These are phyloP conservation scores for Ophiocytium majus DNA, from an alignment of 352 stramenopile species.

Conservation along the genomic window DNA sequence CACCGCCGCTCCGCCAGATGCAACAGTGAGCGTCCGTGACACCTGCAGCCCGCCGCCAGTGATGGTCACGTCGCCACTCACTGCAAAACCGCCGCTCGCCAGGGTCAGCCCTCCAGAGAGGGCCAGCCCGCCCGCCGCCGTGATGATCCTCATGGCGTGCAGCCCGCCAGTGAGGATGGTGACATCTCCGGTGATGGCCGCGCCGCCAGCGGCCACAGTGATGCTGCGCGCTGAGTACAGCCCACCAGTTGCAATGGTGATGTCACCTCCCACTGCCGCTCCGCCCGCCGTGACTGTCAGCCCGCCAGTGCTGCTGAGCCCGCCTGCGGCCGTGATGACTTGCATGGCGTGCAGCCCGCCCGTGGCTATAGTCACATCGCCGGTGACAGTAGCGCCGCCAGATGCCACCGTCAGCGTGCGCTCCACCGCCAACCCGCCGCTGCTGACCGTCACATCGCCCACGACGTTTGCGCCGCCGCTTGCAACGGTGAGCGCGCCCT, in stretches of 20 bases:
- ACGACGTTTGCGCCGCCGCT: not conserved
- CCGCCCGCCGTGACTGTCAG: not conserved
- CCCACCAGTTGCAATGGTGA: not conserved
- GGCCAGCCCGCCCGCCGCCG: not conserved
- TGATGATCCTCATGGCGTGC: not conserved
- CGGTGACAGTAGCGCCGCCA: not conserved
- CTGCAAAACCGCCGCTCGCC: not conserved
- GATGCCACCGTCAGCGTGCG: not conserved
- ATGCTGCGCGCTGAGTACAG: not conserved
- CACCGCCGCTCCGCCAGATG: not conserved
- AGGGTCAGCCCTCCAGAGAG: not conserved
- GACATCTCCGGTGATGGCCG: not conserved
- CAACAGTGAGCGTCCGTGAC: not conserved
- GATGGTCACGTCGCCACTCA: conserved; percentile 7
- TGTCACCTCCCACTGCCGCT: not conserved
- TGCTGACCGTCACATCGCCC: not conserved
- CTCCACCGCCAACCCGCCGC: not conserved
- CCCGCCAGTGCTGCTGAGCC: not conserved
- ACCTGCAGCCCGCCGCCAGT: not conserved
- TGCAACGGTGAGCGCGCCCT: not conserved
- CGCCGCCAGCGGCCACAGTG: not conserved
- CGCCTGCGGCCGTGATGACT: not conserved
- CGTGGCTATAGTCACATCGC: not conserved
- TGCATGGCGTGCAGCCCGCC: not conserved
- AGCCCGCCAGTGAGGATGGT: conserved; percentile 10